A percentile compares a stretch with the other conserved stretches of the same genome.
phyloP scores from a whole-genome alignment of 2,329 filamentous ascomycete genomes.

The Plenodomus biglobosus region DNA sequence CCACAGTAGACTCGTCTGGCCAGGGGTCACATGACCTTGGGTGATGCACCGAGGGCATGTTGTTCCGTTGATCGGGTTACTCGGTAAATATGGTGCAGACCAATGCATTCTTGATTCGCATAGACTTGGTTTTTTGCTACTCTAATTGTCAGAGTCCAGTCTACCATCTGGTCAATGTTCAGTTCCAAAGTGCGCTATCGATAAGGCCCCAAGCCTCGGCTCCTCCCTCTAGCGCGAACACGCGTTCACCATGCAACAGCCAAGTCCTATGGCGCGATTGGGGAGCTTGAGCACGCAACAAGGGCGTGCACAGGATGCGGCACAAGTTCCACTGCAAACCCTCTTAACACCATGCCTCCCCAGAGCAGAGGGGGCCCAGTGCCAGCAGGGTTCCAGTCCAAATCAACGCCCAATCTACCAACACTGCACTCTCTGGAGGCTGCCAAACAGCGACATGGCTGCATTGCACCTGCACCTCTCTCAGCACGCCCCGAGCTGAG shows the following conservation, averaged over 20 bases:
- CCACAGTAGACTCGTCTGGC: too few relatives aligned
- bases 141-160: background rate
- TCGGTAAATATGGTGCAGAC: too few relatives aligned
- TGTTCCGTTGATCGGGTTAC: too few relatives aligned
- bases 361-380: conserved; percentile 47
- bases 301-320: conserved; percentile 7
- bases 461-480: conserved; percentile 8
- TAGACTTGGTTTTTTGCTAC: too few relatives aligned
- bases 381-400: conserved; percentile 48
- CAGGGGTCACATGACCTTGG: too few relatives aligned
- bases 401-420: conserved; percentile 52
- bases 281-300: conserved; percentile 20
- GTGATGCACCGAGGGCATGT: too few relatives aligned
- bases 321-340: conserved; percentile 4
- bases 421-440: conserved; percentile 42
- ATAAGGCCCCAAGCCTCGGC: background rate
- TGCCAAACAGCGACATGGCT: conserved; percentile 3
- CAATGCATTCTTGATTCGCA: too few relatives aligned
- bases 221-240: background rate
- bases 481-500: conserved; percentile 12
- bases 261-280: background rate
- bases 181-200: background rate
- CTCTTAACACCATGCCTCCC: conserved; percentile 44
- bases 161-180: background rate
- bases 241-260: background rate